Conservation (phyloP, 1,139 yeast genomes). For the Casaregolazyma suthepensis region DNA sequence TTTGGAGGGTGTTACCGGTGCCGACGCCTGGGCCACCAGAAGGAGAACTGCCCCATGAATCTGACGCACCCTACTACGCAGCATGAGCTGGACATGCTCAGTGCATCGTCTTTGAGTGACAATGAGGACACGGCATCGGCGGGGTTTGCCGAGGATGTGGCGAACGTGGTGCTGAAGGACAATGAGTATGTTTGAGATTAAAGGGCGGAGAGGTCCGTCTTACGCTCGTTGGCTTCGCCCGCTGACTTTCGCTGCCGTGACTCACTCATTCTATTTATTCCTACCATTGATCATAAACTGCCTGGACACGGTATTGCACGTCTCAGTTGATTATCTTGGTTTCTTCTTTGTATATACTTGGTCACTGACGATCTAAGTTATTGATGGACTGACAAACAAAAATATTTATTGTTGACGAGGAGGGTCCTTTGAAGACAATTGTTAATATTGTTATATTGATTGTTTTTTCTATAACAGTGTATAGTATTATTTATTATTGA, state of each 20-base stretch:
- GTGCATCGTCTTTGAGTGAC: not conserved
- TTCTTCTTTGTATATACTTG: not conserved
- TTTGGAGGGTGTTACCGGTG: conserved; percentile 10
- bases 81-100: not conserved
- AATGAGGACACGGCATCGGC: not conserved
- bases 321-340: not conserved
- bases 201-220: too few relatives aligned
- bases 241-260: not conserved
- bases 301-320: not conserved
- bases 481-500: not conserved
- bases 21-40: conserved; percentile 10
- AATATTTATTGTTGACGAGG: not conserved
- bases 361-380: not conserved
- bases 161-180: not conserved
- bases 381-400: not conserved
- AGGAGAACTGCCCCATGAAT: conserved; percentile 10
- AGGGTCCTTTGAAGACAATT: not conserved
- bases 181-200: not conserved
- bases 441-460: not conserved
- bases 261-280: not conserved
- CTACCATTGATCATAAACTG: not conserved
- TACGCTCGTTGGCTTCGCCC: too few relatives aligned
- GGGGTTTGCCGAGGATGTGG: not conserved
- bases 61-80: conserved; percentile 3
- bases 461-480: not conserved